phyloP scores from a whole-genome alignment of 176 grass and related monocot genomes.

The barley (Hordeum vulgare) region MorexV3_pseudomolecules_assembly NC_058520.1:19995550-19996049 shows the following conservation, averaged over 20 bases:
- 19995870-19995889: slow-evolving; percentile 5
- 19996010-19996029: not conserved
- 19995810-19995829: not conserved
- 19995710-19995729: not conserved
- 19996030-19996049: not conserved
- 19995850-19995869: not conserved
- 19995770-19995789: not conserved
- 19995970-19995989: not conserved
- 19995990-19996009: slow-evolving; percentile 3
- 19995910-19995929: not conserved
- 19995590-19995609: not conserved
- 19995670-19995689: not conserved
- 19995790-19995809: not conserved
- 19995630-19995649: not conserved
- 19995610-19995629: slow-evolving; percentile 6
- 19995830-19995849: not conserved
- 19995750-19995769: not conserved
- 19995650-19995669: not conserved
- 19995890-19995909: slow-evolving; percentile 4
- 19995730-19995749: not conserved
- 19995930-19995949: not conserved
- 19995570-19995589: not conserved
- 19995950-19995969: not conserved
- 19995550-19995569: not conserved
- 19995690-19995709: not conserved